Conservation (phyloP, 805 yeast genomes). For the Lachancea waltii region DNA sequence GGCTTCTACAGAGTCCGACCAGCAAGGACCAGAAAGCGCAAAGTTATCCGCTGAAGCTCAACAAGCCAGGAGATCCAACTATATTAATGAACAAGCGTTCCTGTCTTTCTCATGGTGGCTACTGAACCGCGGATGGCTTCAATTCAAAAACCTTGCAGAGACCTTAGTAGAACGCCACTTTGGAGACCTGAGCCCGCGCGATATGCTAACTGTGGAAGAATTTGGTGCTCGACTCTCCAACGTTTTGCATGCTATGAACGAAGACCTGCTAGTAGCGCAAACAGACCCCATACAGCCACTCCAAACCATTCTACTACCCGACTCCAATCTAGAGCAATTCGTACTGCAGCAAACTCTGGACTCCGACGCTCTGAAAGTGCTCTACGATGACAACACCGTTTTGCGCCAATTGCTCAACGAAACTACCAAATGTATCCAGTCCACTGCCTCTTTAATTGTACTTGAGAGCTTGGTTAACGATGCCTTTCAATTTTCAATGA, state of each 20-base stretch:
- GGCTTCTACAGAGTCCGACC: background rate
- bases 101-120: slow-evolving; percentile 92
- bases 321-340: slow-evolving; percentile 41
- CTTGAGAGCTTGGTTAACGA: slow-evolving; percentile 27
- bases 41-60: slow-evolving; percentile 1
- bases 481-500: slow-evolving; percentile 27
- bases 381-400: slow-evolving; percentile 27
- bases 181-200: slow-evolving; percentile 59
- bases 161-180: slow-evolving; percentile 54
- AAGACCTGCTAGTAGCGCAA: slow-evolving; percentile 33
- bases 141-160: slow-evolving; percentile 48
- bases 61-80: slow-evolving; percentile 32
- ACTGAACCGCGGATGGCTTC: slow-evolving; percentile 75
- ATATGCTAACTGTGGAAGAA: slow-evolving; percentile 58
- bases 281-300: slow-evolving; percentile 24
- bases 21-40: background rate
- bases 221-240: slow-evolving; percentile 42
- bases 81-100: slow-evolving; percentile 71
- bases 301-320: slow-evolving; percentile 43
- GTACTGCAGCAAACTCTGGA: slow-evolving; percentile 50
- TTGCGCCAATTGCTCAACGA: slow-evolving; percentile 39
- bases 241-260: slow-evolving; percentile 27
- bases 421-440: slow-evolving; percentile 37
- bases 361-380: slow-evolving; percentile 31
- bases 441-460: slow-evolving; percentile 24